Conservation (phyloP, 768 basidiomycete species). For the Phlegmacium glaucopus region DNA sequence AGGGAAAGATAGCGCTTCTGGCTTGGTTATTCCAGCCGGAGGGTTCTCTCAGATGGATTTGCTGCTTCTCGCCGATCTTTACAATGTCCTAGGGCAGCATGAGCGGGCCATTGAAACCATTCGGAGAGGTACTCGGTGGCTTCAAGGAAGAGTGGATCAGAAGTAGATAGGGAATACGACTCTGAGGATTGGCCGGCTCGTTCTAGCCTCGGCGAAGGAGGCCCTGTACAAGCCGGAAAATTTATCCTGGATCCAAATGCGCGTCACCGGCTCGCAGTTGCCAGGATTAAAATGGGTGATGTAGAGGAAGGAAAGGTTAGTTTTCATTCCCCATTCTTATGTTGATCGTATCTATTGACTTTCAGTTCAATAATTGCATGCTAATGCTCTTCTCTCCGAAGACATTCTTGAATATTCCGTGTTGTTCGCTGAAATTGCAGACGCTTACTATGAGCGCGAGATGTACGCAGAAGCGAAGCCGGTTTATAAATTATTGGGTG, state of each 20-base stretch:
- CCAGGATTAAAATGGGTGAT: slow-evolving; percentile 78
- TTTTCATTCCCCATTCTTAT: slow-evolving; percentile 2
- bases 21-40: slow-evolving; percentile 30
- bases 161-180: slow-evolving; percentile 88
- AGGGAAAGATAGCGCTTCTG: slow-evolving; percentile 20
- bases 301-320: slow-evolving; percentile 78
- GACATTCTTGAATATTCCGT: slow-evolving; percentile 76
- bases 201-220: slow-evolving; percentile 30
- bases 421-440: slow-evolving; percentile 80
- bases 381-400: slow-evolving; percentile 63
- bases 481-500: slow-evolving; percentile 77
- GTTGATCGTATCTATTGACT: neutral
- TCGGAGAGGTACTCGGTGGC: slow-evolving; percentile 79
- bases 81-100: slow-evolving; percentile 67
- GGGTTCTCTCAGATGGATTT: slow-evolving; percentile 68
- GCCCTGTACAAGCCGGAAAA: slow-evolving; percentile 51
- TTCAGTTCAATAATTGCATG: slow-evolving; percentile 58
- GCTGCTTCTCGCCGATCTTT: slow-evolving; percentile 82
- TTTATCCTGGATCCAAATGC: slow-evolving; percentile 73
- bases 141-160: slow-evolving; percentile 77
- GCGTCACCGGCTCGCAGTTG: slow-evolving; percentile 78
- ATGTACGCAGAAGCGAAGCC: slow-evolving; percentile 77
- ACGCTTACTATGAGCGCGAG: slow-evolving; percentile 75
- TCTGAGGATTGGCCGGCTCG: slow-evolving; percentile 28
- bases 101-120: slow-evolving; percentile 67